These are phyloP conservation scores for Chalaropsis ovoidea DNA, from an alignment of 2,329 filamentous ascomycete genomes.

Conservation along the genomic window DNA sequence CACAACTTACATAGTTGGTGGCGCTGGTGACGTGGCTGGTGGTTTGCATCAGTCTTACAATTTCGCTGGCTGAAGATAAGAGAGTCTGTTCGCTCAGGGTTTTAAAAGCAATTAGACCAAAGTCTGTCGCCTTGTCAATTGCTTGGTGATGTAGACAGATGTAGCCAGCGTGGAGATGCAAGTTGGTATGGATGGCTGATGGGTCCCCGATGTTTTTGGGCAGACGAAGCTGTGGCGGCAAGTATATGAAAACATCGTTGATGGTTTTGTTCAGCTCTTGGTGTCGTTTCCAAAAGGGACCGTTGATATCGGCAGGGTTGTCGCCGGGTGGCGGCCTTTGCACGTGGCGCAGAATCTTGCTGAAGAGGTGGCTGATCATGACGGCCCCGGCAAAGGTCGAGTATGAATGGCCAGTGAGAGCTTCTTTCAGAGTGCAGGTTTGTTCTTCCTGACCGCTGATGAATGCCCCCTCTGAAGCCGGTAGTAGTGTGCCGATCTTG, in stretches of 20 bases:
- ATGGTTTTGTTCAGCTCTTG: slow-evolving; percentile 71
- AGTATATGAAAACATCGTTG: slow-evolving; percentile 64
- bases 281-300: slow-evolving; percentile 79
- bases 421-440: slow-evolving; percentile 53
- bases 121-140: slow-evolving; percentile 64
- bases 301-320: slow-evolving; percentile 59
- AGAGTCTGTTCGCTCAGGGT: slow-evolving; percentile 63
- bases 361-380: slow-evolving; percentile 68
- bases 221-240: slow-evolving; percentile 65
- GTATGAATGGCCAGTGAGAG: slow-evolving; percentile 52
- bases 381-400: slow-evolving; percentile 63
- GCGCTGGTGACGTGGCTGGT: slow-evolving; percentile 47
- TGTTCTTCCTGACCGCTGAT: slow-evolving; percentile 52
- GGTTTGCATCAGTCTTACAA: slow-evolving; percentile 72
- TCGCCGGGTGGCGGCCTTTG: slow-evolving; percentile 63
- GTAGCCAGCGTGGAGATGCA: slow-evolving; percentile 76
- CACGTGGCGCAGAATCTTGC: slow-evolving; percentile 68
- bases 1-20: slow-evolving; percentile 49
- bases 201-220: slow-evolving; percentile 58
- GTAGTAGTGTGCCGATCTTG: slow-evolving; percentile 69
- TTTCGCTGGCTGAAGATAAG: slow-evolving; percentile 70
- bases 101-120: slow-evolving; percentile 51
- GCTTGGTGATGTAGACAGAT: slow-evolving; percentile 87
- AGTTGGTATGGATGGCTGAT: slow-evolving; percentile 70
- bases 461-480: slow-evolving; percentile 68